phyloP scores from a whole-genome alignment of 2,329 filamentous ascomycete genomes.

The Trichophyton simii region DNA sequence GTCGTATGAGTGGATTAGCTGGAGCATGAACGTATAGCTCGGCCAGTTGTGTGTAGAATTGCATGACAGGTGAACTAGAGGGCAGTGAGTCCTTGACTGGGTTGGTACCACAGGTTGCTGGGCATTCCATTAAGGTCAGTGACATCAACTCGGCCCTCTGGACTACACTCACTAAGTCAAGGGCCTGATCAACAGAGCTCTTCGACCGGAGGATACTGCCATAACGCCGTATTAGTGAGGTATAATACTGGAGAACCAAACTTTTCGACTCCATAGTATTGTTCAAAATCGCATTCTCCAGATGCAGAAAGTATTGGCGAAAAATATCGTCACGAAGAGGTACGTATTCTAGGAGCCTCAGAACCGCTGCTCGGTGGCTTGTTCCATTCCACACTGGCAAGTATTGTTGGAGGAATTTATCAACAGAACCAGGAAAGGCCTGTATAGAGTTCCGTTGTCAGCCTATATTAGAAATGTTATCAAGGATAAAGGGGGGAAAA shows the following conservation, averaged over 20 bases:
- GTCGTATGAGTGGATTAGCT: slow-evolving; percentile 45
- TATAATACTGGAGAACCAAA: slow-evolving; percentile 55
- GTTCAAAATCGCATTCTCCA: slow-evolving; percentile 31
- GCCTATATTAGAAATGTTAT: neutral
- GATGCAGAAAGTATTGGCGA: slow-evolving; percentile 24
- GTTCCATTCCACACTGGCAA: slow-evolving; percentile 51
- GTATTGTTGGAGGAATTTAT: slow-evolving; percentile 36
- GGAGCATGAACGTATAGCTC: slow-evolving; percentile 42
- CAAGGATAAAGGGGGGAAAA: neutral
- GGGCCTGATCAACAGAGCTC: slow-evolving; percentile 8
- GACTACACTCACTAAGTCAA: slow-evolving; percentile 32
- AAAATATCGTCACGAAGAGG: slow-evolving; percentile 25
- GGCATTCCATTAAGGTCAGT: slow-evolving; percentile 47
- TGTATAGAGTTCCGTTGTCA: slow-evolving; percentile 10
- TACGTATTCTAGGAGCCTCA: slow-evolving; percentile 25
- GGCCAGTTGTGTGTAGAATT: slow-evolving; percentile 56
- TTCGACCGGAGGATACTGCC: slow-evolving; percentile 24
- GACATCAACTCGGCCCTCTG: slow-evolving; percentile 43
- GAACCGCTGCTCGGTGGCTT: slow-evolving; percentile 37
- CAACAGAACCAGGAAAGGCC: slow-evolving; percentile 24
- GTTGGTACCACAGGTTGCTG: slow-evolving; percentile 15
- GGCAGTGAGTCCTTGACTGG: slow-evolving; percentile 11
- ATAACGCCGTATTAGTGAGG: slow-evolving; percentile 48
- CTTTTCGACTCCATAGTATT: slow-evolving; percentile 40
- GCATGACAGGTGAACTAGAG: slow-evolving; percentile 43